A percentile compares a stretch with the other conserved stretches of the same genome.
Evolutionary conservation across 2,329 filamentous ascomycete species (phyloP).

Genomic region (Parascedosporium putredinis): DNA sequence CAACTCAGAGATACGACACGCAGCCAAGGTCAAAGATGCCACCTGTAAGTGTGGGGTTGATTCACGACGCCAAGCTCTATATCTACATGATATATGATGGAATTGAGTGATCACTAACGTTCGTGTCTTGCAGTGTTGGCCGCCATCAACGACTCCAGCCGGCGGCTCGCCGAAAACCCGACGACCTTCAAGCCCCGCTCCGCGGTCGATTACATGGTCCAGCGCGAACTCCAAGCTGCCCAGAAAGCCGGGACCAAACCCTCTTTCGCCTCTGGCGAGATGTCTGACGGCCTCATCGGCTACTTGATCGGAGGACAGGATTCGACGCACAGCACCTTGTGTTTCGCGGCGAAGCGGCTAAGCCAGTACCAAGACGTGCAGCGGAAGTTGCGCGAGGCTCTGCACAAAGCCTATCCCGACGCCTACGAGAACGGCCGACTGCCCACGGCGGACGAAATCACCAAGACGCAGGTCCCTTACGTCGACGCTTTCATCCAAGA

Average conservation of each 20-base stretch:
- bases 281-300: conserved; percentile 11
- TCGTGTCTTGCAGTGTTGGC: conserved; percentile 19
- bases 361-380: conserved; percentile 13
- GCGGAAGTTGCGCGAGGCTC: conserved; percentile 13
- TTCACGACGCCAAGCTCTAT: too few relatives aligned
- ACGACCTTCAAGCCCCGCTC: conserved; percentile 14
- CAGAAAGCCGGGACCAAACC: conserved; percentile 18
- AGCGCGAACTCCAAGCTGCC: conserved; percentile 21
- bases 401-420: conserved; percentile 11
- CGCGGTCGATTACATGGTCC: conserved; percentile 22
- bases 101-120: too few relatives aligned
- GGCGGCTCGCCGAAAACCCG: conserved; percentile 14
- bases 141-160: conserved; percentile 14
- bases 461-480: conserved; percentile 16
- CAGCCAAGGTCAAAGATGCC: too few relatives aligned
- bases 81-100: too few relatives aligned
- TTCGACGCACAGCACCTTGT: conserved; percentile 19
- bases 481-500: conserved; percentile 23
- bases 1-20: too few relatives aligned
- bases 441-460: conserved; percentile 17
- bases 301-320: conserved; percentile 23
- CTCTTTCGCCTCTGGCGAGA: conserved; percentile 11
- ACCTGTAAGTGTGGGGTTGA: too few relatives aligned
- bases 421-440: conserved; percentile 14
- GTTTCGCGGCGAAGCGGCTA: conserved; percentile 18